A percentile compares a stretch with the other conserved stretches of the same genome.
phyloP scores from a whole-genome alignment of 2,329 filamentous ascomycete genomes.

The Diplodia sapinea region DNA sequence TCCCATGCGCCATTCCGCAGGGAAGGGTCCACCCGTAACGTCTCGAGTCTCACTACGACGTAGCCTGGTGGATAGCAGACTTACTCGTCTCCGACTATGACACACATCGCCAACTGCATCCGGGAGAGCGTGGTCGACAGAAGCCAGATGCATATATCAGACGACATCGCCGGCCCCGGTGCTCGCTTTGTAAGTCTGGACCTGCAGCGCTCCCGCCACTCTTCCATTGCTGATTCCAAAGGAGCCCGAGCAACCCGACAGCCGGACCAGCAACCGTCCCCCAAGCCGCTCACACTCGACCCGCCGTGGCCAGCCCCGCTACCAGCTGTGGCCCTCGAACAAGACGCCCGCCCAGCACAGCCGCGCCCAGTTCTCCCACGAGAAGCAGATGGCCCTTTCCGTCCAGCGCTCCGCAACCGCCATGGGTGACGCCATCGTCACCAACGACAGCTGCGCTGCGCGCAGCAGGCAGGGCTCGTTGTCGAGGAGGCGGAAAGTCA shows the following conservation, averaged over 20 bases:
- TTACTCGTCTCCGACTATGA: constrained; percentile 41
- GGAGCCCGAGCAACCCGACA: constrained; percentile 18
- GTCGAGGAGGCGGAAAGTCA: constrained; percentile 49
- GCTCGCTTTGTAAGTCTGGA: constrained; percentile 22
- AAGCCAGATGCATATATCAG: constrained; percentile 46
- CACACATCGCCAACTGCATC: constrained; percentile 54
- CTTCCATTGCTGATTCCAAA: constrained; percentile 32
- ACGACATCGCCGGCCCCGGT: constrained; percentile 8
- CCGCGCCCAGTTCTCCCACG: constrained; percentile 32
- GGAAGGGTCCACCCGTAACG: constrained; percentile 30
- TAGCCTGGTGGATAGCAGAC: constrained; percentile 21
- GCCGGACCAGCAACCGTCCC: constrained; percentile 16
- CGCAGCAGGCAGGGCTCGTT: constrained; percentile 46
- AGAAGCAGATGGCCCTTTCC: constrained; percentile 46
- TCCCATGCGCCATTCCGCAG: constrained; percentile 27
- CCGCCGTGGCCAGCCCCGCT: constrained; percentile 36
- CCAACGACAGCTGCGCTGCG: constrained; percentile 43
- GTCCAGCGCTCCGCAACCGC: constrained; percentile 48
- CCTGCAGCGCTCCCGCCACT: neutral
- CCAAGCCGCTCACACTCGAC: constrained; percentile 20
- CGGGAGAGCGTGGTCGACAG: constrained; percentile 41
- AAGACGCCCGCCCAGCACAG: constrained; percentile 10
- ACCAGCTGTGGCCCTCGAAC: constrained; percentile 46
- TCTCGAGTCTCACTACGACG: constrained; percentile 30
- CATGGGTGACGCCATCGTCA: constrained; percentile 48